Percentiles rank a stretch among this genome's conserved stretches.
phyloP scores from a whole-genome alignment of 2,329 filamentous ascomycete species.

The Paecilomyces dactylethromorphus region DNA sequence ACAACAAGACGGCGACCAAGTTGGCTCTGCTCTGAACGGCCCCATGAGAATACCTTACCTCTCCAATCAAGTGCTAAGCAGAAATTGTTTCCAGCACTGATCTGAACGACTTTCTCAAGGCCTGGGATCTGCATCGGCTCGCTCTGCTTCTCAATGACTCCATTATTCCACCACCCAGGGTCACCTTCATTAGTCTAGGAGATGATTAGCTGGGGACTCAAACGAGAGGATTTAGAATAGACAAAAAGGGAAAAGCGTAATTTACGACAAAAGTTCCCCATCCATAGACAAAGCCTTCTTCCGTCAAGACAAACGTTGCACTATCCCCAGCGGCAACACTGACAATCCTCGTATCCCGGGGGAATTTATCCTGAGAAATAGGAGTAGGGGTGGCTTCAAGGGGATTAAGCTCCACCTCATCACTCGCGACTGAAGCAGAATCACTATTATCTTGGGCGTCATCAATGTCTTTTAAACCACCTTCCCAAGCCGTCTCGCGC shows the following conservation, averaged over 20 bases:
- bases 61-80: slow-evolving; percentile 60
- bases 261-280: slow-evolving; percentile 75
- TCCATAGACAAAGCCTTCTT: slow-evolving; percentile 70
- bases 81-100: slow-evolving; percentile 67
- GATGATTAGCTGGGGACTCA: slow-evolving; percentile 1
- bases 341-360: slow-evolving; percentile 56
- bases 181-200: slow-evolving; percentile 49
- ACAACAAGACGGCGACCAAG: slow-evolving; percentile 59
- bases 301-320: slow-evolving; percentile 68
- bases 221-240: too few species aligned
- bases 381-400: slow-evolving; percentile 60
- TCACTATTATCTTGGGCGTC: slow-evolving; percentile 16
- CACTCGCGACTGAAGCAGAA: slow-evolving; percentile 42
- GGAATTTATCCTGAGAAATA: slow-evolving; percentile 49
- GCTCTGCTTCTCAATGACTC: slow-evolving; percentile 25
- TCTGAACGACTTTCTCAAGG: slow-evolving; percentile 59
- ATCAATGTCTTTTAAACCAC: slow-evolving; percentile 38
- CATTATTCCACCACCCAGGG: too few species aligned
- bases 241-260: too few species aligned
- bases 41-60: slow-evolving; percentile 64
- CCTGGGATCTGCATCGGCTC: slow-evolving; percentile 39
- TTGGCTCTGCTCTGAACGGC: slow-evolving; percentile 64
- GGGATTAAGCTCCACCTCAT: slow-evolving; percentile 65
- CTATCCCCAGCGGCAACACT: slow-evolving; percentile 69
- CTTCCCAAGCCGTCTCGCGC: slow-evolving; percentile 61